These are phyloP conservation scores for Paspalum vaginatum DNA, from an alignment of 176 grass and related monocot species.

Conservation along the genomic window DNA sequence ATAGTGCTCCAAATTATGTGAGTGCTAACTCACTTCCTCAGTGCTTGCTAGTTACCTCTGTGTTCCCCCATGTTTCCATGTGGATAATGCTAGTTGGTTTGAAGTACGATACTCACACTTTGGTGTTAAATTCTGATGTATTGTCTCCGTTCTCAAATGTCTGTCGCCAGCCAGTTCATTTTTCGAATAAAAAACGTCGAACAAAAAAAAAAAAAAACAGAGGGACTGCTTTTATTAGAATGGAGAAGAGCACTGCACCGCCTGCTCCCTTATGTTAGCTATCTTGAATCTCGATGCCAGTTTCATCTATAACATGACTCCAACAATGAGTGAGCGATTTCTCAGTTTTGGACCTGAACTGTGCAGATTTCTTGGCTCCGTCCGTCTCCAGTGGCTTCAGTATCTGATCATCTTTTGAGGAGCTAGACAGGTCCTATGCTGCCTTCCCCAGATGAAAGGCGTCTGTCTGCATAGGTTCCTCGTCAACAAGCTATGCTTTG, in stretches of 20 bases:
- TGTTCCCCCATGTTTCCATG: background rate
- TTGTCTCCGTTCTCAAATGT: no score
- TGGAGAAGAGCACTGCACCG: background rate
- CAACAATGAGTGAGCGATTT: background rate
- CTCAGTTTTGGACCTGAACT: background rate
- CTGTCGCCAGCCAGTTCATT: no score
- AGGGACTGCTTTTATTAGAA: background rate
- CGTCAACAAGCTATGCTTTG: constrained; percentile 48
- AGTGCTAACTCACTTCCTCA: no score
- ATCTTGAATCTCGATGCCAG: background rate
- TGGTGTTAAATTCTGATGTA: background rate
- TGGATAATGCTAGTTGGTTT: background rate
- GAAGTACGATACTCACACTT: background rate
- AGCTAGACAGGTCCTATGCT: constrained; percentile 36
- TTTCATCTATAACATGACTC: background rate
- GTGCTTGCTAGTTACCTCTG: background rate
- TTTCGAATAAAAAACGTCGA: no score
- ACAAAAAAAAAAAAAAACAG: no score
- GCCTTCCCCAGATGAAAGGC: constrained; percentile 40
- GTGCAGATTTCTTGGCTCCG: background rate
- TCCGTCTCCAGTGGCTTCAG: background rate
- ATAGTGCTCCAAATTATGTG: background rate
- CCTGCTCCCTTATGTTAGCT: background rate
- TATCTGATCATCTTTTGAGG: background rate
- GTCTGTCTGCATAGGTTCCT: constrained; percentile 36